A percentile compares a stretch with the other conserved stretches of the same genome.
These are phyloP conservation scores for Noccaea bulbosa DNA, from an alignment of 345 rosid genomes.

Conservation along the genomic window DNA sequence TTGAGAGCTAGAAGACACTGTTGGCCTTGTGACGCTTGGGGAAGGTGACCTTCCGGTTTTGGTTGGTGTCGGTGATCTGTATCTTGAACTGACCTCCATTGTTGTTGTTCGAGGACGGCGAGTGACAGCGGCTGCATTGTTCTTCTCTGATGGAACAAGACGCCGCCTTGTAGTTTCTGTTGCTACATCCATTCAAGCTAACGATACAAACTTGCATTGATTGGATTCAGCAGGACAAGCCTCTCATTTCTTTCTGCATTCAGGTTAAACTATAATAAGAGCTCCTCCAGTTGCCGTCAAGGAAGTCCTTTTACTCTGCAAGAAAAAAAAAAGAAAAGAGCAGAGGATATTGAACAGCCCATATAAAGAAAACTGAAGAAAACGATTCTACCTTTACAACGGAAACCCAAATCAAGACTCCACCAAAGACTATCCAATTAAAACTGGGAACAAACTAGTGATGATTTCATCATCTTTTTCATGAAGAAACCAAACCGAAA, in stretches of 20 bases:
- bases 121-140: conserved; percentile 52
- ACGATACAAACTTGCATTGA: conserved; percentile 65
- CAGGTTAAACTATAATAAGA: conserved; percentile 28
- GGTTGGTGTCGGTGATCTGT: conserved; percentile 72
- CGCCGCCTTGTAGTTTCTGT: conserved; percentile 63
- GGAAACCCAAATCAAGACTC: too few relatives aligned
- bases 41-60: conserved; percentile 68
- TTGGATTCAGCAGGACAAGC: conserved; percentile 44
- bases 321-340: conserved; percentile 49
- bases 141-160: conserved; percentile 72
- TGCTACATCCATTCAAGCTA: conserved; percentile 77
- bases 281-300: conserved; percentile 47
- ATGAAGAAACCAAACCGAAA: too few relatives aligned
- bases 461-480: too few relatives aligned
- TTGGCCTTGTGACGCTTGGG: conserved; percentile 67
- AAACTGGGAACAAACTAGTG: background rate
- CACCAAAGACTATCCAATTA: too few relatives aligned
- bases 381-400: too few relatives aligned
- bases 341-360: conserved; percentile 48
- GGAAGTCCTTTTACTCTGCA: conserved; percentile 64
- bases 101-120: conserved; percentile 67
- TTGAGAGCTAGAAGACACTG: conserved; percentile 54
- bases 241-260: conserved; percentile 48
- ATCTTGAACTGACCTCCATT: conserved; percentile 77
- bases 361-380: conserved; percentile 14